phyloP scores from a whole-genome alignment of 208 protist genomes.

The Leishmania mexicana region DNA sequence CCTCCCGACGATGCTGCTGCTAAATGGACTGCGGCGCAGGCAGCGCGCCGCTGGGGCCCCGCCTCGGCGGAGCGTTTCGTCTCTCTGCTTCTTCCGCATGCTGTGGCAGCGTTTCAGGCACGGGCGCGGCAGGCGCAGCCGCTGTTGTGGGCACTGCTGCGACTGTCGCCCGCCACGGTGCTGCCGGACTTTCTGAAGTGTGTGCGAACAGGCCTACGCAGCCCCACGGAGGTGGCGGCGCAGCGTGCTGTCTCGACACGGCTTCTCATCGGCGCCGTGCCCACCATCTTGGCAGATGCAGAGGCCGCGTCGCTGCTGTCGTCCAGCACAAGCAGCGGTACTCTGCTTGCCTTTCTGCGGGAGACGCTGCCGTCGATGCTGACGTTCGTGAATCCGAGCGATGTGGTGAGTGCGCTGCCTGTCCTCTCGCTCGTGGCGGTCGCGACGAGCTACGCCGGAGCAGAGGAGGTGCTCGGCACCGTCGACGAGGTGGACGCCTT shows the following conservation, averaged over 20 bases:
- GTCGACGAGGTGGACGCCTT: slow-evolving; percentile 18
- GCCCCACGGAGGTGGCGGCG: slow-evolving; percentile 33
- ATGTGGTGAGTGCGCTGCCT: slow-evolving; percentile 4
- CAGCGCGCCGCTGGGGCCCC: slow-evolving; percentile 39
- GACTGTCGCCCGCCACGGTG: slow-evolving; percentile 42
- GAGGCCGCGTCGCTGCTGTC: slow-evolving; percentile 14
- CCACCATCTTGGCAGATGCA: slow-evolving; percentile 19
- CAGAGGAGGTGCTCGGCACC: slow-evolving; percentile 1
- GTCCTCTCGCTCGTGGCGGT: slow-evolving; percentile 26
- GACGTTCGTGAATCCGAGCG: slow-evolving; percentile 41
- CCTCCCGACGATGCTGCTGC: background rate
- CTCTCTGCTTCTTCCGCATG: slow-evolving; percentile 42
- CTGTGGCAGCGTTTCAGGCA: slow-evolving; percentile 46
- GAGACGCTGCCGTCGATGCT: slow-evolving; percentile 29
- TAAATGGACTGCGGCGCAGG: background rate
- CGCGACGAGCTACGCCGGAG: slow-evolving; percentile 19
- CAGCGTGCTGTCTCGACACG: slow-evolving; percentile 32
- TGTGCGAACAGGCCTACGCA: slow-evolving; percentile 32
- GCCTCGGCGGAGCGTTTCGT: slow-evolving; percentile 54
- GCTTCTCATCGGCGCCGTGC: slow-evolving; percentile 36
- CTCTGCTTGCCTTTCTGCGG: slow-evolving; percentile 37
- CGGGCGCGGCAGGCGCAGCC: slow-evolving; percentile 16
- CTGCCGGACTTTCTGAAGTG: slow-evolving; percentile 38
- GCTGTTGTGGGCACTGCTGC: slow-evolving; percentile 39
- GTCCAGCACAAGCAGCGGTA: slow-evolving; percentile 20